Conservation (phyloP, 1,284 basidiomycete genomes). For the Malassezia japonica region DNA sequence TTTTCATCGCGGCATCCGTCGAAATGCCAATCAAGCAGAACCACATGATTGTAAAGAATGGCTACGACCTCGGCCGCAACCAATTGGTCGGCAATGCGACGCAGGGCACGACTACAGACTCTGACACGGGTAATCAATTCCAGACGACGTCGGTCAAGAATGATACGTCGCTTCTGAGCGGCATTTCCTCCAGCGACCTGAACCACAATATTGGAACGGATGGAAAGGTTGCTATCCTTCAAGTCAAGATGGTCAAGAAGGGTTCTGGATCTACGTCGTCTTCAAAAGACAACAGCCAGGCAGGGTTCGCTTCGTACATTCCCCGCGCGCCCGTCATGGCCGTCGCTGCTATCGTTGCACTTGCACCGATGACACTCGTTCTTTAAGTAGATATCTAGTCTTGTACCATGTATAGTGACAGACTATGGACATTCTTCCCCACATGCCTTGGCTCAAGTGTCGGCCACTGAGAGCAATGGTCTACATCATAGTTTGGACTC, state of each 20-base stretch:
- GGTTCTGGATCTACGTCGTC: background rate
- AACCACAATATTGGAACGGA: conserved; percentile 42
- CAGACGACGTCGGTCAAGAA: conserved; percentile 20
- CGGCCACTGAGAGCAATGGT: too few relatives aligned
- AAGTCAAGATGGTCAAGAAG: conserved; percentile 29
- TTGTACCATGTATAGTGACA: too few relatives aligned
- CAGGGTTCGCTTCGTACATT: background rate
- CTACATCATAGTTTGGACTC: too few relatives aligned
- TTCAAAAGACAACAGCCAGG: background rate
- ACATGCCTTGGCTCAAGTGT: too few relatives aligned
- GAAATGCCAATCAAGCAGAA: conserved; percentile 24
- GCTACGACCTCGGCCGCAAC: conserved; percentile 41
- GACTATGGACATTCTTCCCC: too few relatives aligned
- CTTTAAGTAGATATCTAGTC: background rate
- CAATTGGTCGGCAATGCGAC: conserved; percentile 38
- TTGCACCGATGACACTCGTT: background rate
- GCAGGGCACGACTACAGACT: conserved; percentile 21
- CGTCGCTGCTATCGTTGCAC: background rate
- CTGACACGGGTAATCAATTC: conserved; percentile 19
- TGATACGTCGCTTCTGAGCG: conserved; percentile 20
- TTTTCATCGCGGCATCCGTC: conserved; percentile 40
- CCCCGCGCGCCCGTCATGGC: background rate
- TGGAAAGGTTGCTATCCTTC: conserved; percentile 32
- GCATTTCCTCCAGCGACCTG: conserved; percentile 24
- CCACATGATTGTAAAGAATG: conserved; percentile 37